A percentile compares a stretch with the other conserved stretches of the same genome.
phyloP scores from a whole-genome alignment of 2,329 filamentous ascomycete genomes.

The Knufia petricola region DNA sequence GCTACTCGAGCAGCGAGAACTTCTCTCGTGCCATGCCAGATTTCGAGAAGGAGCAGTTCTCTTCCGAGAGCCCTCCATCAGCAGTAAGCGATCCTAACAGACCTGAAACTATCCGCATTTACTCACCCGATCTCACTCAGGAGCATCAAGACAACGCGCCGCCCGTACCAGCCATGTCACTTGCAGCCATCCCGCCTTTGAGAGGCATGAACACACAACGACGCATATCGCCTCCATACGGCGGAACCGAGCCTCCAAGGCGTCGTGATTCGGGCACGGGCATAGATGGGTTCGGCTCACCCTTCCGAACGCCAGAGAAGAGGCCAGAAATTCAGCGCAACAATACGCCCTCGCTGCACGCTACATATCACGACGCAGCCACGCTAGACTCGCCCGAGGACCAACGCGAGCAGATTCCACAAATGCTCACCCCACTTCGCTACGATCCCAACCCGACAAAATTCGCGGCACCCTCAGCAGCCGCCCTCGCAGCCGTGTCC shows the following conservation, averaged over 20 bases:
- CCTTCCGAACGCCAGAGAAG: conserved; percentile 20
- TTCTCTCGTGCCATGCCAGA: conserved; percentile 16
- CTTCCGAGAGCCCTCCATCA: conserved; percentile 7
- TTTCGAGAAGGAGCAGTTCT: conserved; percentile 20
- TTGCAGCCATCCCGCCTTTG: conserved; percentile 17
- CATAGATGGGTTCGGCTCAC: conserved; percentile 16
- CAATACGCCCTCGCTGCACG: background rate
- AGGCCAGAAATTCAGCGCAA: conserved; percentile 2
- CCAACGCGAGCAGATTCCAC: conserved; percentile 5
- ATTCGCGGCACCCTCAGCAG: background rate
- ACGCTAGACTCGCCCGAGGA: background rate
- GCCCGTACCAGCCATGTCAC: background rate
- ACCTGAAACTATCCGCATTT: conserved; percentile 39
- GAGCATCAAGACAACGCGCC: conserved; percentile 4
- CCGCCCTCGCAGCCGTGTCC: background rate
- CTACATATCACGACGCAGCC: conserved; percentile 4
- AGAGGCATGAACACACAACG: conserved; percentile 17
- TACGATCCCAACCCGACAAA: conserved; percentile 13
- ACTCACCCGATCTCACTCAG: conserved; percentile 30
- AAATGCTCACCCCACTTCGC: conserved; percentile 17
- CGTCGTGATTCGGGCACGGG: conserved; percentile 4
- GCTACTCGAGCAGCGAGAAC: conserved; percentile 23
- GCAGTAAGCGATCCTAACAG: conserved; percentile 23
- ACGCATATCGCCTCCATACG: conserved; percentile 3
- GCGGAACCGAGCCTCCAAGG: background rate